Evolutionary conservation across 139 green algal genomes (phyloP), one percentile per base, ranked within the genome.

Genomic region (Chlorella vulgaris): DNA sequence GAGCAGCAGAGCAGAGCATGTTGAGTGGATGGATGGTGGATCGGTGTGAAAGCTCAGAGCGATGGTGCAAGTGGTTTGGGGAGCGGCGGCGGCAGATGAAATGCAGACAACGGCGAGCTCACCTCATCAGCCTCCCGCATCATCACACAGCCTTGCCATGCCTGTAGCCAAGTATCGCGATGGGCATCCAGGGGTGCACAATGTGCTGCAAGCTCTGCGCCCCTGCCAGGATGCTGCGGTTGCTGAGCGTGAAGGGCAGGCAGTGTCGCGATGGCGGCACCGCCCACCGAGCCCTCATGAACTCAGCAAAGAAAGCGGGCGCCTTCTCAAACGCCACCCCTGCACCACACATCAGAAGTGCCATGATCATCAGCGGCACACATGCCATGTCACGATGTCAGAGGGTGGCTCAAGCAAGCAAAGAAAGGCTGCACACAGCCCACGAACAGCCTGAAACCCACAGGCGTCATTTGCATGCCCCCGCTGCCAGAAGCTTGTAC

Each of bases 301-400:
- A 79, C 6, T 69, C 73, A 13, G 73, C 73, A 69, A 79, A 79
- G 50, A 69, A 79, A 26, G 73, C 73, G 1, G 73, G 73, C 10
- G 73, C 73, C 53, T 79, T 79, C 38, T 79, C 73, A 55, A 79
- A 79, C 15, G 73, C 73, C 51, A 79, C 47, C 5, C 73, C 73
- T 79, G 73, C 73, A 69, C 4, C 10, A 67, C 28, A 28, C 4
- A 18, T 10, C 60, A 36, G 28, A 36, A n/a, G 6, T 67, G 60
- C 26, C 60, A n/a, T n/a, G n/a, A n/a, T n/a, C n/a, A n/a, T n/a
- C n/a, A n/a, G n/a, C n/a, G n/a, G n/a, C n/a, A n/a, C n/a, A n/a
- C n/a, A n/a, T n/a, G n/a, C n/a, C n/a, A n/a, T n/a, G n/a, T n/a
- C n/a, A n/a, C n/a, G n/a, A n/a, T n/a, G n/a, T n/a, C n/a, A n/a